phyloP scores from a whole-genome alignment of 202 grass and related monocot genomes.

The Miscanthus sacchariflorus region DNA sequence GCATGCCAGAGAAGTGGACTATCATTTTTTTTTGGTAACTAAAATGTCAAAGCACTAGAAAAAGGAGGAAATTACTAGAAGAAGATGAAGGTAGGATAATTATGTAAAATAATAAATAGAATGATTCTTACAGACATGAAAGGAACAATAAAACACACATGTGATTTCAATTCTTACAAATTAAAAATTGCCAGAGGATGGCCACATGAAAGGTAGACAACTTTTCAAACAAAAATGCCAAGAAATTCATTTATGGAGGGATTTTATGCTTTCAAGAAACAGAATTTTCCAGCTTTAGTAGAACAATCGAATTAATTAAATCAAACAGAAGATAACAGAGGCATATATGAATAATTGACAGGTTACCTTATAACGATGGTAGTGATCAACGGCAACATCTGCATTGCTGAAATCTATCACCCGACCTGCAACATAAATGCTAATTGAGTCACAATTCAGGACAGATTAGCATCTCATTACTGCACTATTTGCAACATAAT shows the following conservation, averaged over 20 bases:
- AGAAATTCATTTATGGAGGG: slow-evolving; percentile 19
- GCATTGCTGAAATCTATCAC: slow-evolving; percentile 99
- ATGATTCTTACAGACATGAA: slow-evolving; percentile 9
- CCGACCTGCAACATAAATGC: slow-evolving; percentile 57
- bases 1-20: not conserved
- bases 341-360: slow-evolving; percentile 5
- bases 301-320: slow-evolving; percentile 36
- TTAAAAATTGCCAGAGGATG: slow-evolving; percentile 5
- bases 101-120: not conserved
- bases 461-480: slow-evolving; percentile 15
- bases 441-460: slow-evolving; percentile 26
- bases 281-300: slow-evolving; percentile 2
- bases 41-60: slow-evolving; percentile 10
- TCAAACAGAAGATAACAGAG: slow-evolving; percentile 15
- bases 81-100: slow-evolving; percentile 7
- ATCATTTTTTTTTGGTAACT: not conserved
- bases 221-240: slow-evolving; percentile 18
- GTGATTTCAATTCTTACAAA: not conserved
- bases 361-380: slow-evolving; percentile 93
- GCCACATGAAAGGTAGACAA: not conserved
- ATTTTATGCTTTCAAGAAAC: slow-evolving; percentile 9
- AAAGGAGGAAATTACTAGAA: not conserved
- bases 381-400: slow-evolving; percentile 90
- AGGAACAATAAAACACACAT: slow-evolving; percentile 12
- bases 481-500: slow-evolving; percentile 22